Percentiles rank a stretch among this genome's conserved stretches.
These are phyloP conservation scores for Sporothrix brasiliensis DNA, from an alignment of 2,329 filamentous ascomycete genomes.

Conservation along the genomic window DNA sequence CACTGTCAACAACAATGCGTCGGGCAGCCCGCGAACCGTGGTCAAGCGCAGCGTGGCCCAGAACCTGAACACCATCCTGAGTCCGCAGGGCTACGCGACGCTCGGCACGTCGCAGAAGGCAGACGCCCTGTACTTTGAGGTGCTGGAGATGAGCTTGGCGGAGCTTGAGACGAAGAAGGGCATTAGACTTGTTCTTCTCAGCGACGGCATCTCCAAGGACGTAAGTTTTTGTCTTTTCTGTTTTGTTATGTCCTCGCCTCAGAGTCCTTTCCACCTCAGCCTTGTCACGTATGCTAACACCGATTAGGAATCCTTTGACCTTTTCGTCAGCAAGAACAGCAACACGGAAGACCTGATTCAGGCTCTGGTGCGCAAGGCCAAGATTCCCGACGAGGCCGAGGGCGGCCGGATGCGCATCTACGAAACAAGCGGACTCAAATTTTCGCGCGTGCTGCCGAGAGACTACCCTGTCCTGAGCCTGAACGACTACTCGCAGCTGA, in stretches of 20 bases:
- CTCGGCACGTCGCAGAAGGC: slow-evolving; percentile 69
- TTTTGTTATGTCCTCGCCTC: neutral
- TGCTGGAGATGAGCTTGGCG: slow-evolving; percentile 89
- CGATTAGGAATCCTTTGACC: slow-evolving; percentile 70
- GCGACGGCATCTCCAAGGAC: slow-evolving; percentile 89
- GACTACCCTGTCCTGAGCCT: slow-evolving; percentile 77
- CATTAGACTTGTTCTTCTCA: slow-evolving; percentile 80
- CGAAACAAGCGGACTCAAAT: slow-evolving; percentile 79
- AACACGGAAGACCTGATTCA: slow-evolving; percentile 76
- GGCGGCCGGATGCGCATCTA: slow-evolving; percentile 75
- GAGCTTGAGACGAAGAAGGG: slow-evolving; percentile 92
- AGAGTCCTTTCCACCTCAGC: no score
- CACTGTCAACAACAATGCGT: slow-evolving; percentile 71
- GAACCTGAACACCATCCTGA: slow-evolving; percentile 78
- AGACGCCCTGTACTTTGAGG: slow-evolving; percentile 87
- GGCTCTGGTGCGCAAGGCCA: slow-evolving; percentile 76
- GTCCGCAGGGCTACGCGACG: slow-evolving; percentile 71
- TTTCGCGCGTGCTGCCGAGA: slow-evolving; percentile 73
- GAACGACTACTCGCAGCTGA: slow-evolving; percentile 81
- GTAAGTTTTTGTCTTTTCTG: slow-evolving; percentile 50
- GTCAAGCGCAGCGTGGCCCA: slow-evolving; percentile 73
- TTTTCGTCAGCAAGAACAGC: slow-evolving; percentile 86
- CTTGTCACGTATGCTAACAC: slow-evolving; percentile 35
- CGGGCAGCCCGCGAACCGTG: slow-evolving; percentile 73
- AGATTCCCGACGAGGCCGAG: slow-evolving; percentile 71